Evolutionary conservation across 148 eudicot genomes (phyloP).

Genomic region (Persicaria maculosa): DNA sequence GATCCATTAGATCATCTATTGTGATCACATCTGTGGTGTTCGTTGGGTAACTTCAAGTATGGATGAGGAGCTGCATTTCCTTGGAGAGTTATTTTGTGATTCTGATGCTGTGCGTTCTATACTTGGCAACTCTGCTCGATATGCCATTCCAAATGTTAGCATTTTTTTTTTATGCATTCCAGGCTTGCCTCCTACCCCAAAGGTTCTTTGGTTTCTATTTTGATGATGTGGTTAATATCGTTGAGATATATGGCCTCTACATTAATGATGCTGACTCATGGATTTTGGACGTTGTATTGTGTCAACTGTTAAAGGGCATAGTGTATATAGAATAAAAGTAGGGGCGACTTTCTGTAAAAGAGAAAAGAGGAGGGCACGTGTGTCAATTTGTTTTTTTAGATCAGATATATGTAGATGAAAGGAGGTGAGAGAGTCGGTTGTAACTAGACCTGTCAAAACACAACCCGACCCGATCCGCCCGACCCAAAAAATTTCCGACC

Average conservation of each 20-base stretch:
- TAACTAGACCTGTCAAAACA: no score
- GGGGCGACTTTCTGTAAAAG: no score
- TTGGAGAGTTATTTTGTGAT: conserved; percentile 67
- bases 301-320: conserved; percentile 11
- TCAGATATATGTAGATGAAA: no score
- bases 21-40: conserved; percentile 36
- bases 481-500: no score
- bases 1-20: conserved; percentile 52
- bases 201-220: background rate
- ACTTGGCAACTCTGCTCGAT: conserved; percentile 69
- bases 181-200: background rate
- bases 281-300: conserved; percentile 14
- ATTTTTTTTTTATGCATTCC: background rate
- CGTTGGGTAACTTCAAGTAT: conserved; percentile 61
- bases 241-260: background rate
- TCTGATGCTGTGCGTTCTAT: conserved; percentile 65
- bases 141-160: conserved; percentile 84
- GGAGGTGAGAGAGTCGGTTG: no score
- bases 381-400: no score
- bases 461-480: no score
- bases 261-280: background rate
- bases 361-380: no score
- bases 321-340: no score
- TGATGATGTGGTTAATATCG: background rate
- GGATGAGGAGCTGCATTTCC: conserved; percentile 53